A percentile compares a stretch with the other conserved stretches of the same genome.
phyloP scores from a whole-genome alignment of 768 basidiomycete genomes.

The Fomitopsis serialis region DNA sequence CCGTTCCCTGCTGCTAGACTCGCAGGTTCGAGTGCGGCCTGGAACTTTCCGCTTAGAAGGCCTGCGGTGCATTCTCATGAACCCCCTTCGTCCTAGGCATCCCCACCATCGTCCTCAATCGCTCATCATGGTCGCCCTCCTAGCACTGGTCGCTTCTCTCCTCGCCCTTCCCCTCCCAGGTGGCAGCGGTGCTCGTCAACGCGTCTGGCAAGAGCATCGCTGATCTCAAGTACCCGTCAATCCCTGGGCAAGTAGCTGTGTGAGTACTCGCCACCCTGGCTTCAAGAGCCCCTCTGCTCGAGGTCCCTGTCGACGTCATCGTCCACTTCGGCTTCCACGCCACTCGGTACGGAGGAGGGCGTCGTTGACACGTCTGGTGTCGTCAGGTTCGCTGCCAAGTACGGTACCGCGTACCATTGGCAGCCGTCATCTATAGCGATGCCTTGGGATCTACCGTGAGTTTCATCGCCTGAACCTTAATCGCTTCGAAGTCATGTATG shows the following conservation, averaged over 20 bases:
- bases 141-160: slow-evolving; percentile 28
- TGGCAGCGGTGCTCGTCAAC: slow-evolving; percentile 26
- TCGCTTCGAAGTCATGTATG: background rate
- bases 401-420: slow-evolving; percentile 63
- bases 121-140: slow-evolving; percentile 29
- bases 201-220: slow-evolving; percentile 2
- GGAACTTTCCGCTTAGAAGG: slow-evolving; percentile 11
- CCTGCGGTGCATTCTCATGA: slow-evolving; percentile 3
- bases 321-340: slow-evolving; percentile 34
- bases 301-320: slow-evolving; percentile 2
- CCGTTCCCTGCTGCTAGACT: slow-evolving; percentile 4
- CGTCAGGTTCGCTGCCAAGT: slow-evolving; percentile 58
- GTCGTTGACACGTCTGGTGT: slow-evolving; percentile 42
- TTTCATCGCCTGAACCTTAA: slow-evolving; percentile 2
- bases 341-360: slow-evolving; percentile 54
- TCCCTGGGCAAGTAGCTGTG: slow-evolving; percentile 33
- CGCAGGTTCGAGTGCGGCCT: slow-evolving; percentile 10
- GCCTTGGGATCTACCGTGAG: slow-evolving; percentile 62
- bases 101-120: slow-evolving; percentile 9
- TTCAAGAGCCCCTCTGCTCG: slow-evolving; percentile 3
- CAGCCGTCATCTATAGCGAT: slow-evolving; percentile 45
- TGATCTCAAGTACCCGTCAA: slow-evolving; percentile 1
- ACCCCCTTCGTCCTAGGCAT: too few relatives aligned
- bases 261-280: slow-evolving; percentile 36
- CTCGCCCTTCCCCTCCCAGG: slow-evolving; percentile 22